phyloP scores from a whole-genome alignment of 768 basidiomycete genomes.

The Lactifluus volemus region DNA sequence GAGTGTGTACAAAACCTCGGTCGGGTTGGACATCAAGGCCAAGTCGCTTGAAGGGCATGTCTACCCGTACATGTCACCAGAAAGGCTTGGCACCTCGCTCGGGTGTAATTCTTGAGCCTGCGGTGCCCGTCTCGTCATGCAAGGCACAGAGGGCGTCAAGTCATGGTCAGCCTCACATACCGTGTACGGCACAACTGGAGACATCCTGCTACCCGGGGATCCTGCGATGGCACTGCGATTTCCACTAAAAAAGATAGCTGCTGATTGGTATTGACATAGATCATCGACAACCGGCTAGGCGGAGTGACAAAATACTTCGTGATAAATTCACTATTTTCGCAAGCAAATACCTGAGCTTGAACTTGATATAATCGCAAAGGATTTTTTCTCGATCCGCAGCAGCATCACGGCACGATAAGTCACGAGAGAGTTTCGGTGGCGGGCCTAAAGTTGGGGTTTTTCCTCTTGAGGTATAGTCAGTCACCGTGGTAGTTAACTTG shows the following conservation, averaged over 20 bases:
- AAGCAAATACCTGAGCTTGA: neutral
- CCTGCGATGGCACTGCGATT: neutral
- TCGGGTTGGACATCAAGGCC: neutral
- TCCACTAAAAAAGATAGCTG: neutral
- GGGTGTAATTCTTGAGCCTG: neutral
- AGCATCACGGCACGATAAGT: neutral
- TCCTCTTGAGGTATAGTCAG: conserved; percentile 1
- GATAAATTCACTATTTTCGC: neutral
- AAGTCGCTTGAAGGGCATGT: neutral
- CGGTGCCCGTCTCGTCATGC: neutral
- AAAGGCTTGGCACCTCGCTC: neutral
- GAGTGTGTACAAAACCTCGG: neutral
- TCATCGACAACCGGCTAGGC: neutral
- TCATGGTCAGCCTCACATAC: neutral
- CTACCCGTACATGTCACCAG: neutral
- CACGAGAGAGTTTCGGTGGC: neutral
- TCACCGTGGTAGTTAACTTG: neutral
- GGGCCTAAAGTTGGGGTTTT: neutral
- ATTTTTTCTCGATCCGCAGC: neutral
- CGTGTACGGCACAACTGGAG: neutral
- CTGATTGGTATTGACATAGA: neutral
- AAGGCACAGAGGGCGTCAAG: neutral
- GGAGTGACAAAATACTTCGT: neutral
- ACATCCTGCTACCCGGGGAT: neutral
- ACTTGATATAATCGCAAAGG: neutral